Evolutionary conservation across 2,329 filamentous ascomycete genomes (phyloP), one percentile per base, ranked within the genome.

Genomic region (Stagonosporopsis vannaccii): DNA sequence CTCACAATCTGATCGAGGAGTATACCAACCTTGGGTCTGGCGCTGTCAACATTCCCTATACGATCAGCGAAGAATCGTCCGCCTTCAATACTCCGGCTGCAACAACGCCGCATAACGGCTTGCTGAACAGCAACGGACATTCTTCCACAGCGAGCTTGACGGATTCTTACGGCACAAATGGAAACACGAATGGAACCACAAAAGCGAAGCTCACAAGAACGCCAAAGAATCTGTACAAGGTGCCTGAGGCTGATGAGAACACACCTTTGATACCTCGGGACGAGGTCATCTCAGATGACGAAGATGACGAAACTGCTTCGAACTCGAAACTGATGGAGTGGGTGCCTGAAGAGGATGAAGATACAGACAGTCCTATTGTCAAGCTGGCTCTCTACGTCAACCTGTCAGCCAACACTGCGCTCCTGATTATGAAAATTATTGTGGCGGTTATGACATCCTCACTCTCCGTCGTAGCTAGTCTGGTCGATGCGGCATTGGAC

Each of bases 351-450:
- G 90, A 92, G 61, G 89, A 88, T 54, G 84, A 92, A 2, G 89
- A 92, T 69, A 91, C 88, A 60, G 83, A 87, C 43, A 88, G 89
- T 56, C 86, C 84, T 15, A 85, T 96, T 44, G 92, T 97, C 44
- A 89, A 87, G n/a, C 71, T 95, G 19, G 93, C 94, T 37, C 95
- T 98, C 68, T 94, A 92, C 74, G 79, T 96, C 74, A 97, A 96
- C 72, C 84, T 96, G 44, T 77, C 84, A 20, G 92, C 92, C 56
- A 97, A 97, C 71, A 81, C 86, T 2, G 79, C 91, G 39, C 82
- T 96, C 2, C 83, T 96, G 3, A 83, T 84, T 6, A 86, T 91
- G 58, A 96, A 97, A 74, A 85, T 92, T 46, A 83, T 85, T 35
- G 91, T 95, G 47, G 87, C 93, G 36, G 71, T 91, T 30, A 85